A percentile compares a stretch with the other conserved stretches of the same genome.
Conservation (phyloP, 2,329 filamentous ascomycete genomes). For the Cryphonectria radicalis region DNA sequence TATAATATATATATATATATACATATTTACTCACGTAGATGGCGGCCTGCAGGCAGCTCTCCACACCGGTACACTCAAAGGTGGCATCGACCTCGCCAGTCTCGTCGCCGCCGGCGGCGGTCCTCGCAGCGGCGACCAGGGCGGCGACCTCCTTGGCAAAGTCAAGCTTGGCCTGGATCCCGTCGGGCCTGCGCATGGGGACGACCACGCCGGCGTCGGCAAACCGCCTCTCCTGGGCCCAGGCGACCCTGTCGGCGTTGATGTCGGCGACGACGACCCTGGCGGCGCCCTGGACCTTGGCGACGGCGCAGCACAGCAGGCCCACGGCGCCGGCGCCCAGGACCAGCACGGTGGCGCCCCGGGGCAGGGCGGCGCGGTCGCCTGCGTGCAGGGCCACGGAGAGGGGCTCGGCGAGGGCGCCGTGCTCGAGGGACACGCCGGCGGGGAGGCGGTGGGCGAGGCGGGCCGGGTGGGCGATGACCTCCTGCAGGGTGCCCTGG, state of each 20-base stretch:
- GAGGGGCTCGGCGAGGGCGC: slow-evolving; percentile 63
- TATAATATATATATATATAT: not conserved
- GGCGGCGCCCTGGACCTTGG: slow-evolving; percentile 49
- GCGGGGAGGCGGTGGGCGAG: slow-evolving; percentile 62
- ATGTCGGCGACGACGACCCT: slow-evolving; percentile 60
- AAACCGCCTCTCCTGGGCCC: slow-evolving; percentile 60
- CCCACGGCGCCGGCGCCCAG: slow-evolving; percentile 67
- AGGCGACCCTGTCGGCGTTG: slow-evolving; percentile 59
- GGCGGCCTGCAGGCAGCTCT: slow-evolving; percentile 73
- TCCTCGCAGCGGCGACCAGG: slow-evolving; percentile 43
- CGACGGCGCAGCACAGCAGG: slow-evolving; percentile 62
- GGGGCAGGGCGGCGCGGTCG: slow-evolving; percentile 46
- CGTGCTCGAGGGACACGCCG: slow-evolving; percentile 53
- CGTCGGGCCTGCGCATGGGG: slow-evolving; percentile 52
- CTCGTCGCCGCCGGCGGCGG: slow-evolving; percentile 42
- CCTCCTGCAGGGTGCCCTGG: slow-evolving; percentile 63
- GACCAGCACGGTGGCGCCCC: slow-evolving; percentile 52
- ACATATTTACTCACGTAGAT: slow-evolving; percentile 62
- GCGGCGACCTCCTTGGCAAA: slow-evolving; percentile 56
- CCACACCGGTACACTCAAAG: slow-evolving; percentile 81
- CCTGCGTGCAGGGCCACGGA: slow-evolving; percentile 63
- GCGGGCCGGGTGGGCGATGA: slow-evolving; percentile 57
- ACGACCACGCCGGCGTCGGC: slow-evolving; percentile 58
- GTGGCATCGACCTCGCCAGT: slow-evolving; percentile 69
- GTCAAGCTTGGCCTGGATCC: slow-evolving; percentile 56